Evolutionary conservation across 805 yeast genomes (phyloP), one percentile per base, ranked within the genome.

Genomic region (Ogataea ramenticola): DNA sequence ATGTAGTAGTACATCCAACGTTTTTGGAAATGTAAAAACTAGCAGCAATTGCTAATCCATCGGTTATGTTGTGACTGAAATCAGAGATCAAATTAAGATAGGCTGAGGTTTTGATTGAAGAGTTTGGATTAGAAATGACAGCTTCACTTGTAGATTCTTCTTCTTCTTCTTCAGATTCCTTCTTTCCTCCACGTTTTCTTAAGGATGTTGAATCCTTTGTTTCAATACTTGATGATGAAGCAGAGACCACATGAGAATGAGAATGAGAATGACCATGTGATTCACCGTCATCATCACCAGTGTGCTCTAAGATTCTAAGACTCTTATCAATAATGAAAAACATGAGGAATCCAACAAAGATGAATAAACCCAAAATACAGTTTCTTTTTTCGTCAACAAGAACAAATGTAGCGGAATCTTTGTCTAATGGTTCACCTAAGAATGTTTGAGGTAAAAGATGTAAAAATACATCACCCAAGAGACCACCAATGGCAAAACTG

Each of bases 401-500:
- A 3, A 77, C 72, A 52, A 77, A 70, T 15, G 70, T 56, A 20
- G 65, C 66, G 31, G 56, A 65, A 20, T 14, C 37, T 43, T 67
- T 67, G 40, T 66, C 74, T 37, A 64, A 52, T 1, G 67, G 62
- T 45, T 77, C 79, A 12, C 82, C 80, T 9, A 74, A 64, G 50
- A 79, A 81, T 1, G 80, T 75, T 53, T 81, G 85, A 3, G 93
- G 93, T 39, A 85, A 61, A 46, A 85, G 56, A 59, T 85, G 93
- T 37, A 84, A 58, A 49, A 85, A 81, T 1, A 83, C 79, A 56
- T 84, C 91, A 38, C 91, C 91, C 31, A 85, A 62, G 33, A 85
- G 64, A 1, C 90, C 86, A 38, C 93, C 93, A 40, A 80, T 73
- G 14, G 91, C 90, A 64, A 85, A 83, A 38, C 86, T 69, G 1